Evolutionary conservation across 805 yeast species (phyloP), one percentile per base, ranked within the genome.

Genomic region (Nakazawaea ernobii): DNA sequence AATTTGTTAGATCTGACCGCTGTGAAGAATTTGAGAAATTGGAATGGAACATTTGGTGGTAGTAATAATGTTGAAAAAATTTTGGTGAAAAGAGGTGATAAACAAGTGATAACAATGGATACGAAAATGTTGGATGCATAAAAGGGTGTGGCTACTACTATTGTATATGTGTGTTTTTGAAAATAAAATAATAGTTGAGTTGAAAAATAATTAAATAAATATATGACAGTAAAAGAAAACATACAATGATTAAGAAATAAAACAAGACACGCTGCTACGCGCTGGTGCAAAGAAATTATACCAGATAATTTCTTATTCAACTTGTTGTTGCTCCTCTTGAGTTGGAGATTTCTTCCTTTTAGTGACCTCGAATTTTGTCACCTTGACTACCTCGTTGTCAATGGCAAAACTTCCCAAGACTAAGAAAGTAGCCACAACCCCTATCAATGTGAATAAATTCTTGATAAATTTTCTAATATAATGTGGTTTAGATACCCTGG

Each of bases 1-100:
- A 90, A 89, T 62, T 62, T 92, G 52, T 69, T 81, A 3, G 82
- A 82, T 54, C 66, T 63, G 35, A 70, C 66, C 8, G 83, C 81
- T 4, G 92, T 88, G 2, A 67, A 69, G 35, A 66, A 70, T 32
- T 66, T 92, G 53, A 74, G 82, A 58, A 63, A 66, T 5, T 92
- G 97, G 97, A 84, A 86, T 56, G 91, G 94, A 27, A 80, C 86
- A 9, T 69, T 78, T 56, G 97, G 97, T 40, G 89, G 94, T 15
- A 66, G 83, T 45, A 81, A 84, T 36, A 73, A 77, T 15, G 69
- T 89, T 58, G 80, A 78, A 51, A 74, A 78, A 52, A 63, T 74
- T 8, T 58, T 57, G 28, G 56, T 75, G 32, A 56, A 63, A 27
- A 63, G 63, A 45, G 61, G 51, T 13, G 54, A 53, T 27, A 38